These are phyloP conservation scores for Neocucurbitaria cava DNA, from an alignment of 2,329 filamentous ascomycete species.

Conservation along the genomic window DNA sequence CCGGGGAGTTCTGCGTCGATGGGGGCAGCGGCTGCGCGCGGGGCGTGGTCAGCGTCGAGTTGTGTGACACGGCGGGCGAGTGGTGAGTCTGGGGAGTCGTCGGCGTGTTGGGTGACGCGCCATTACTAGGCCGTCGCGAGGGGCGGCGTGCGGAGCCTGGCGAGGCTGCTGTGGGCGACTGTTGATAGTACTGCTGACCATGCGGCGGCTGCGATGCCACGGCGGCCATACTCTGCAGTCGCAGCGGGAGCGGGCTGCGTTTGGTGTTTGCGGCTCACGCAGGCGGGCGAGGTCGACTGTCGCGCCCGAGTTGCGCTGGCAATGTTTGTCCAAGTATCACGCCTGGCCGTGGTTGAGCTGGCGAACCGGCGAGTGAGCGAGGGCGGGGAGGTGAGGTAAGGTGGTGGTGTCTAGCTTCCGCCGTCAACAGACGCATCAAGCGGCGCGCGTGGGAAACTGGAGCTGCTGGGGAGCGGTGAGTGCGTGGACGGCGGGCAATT, in stretches of 20 bases:
- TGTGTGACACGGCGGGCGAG: constrained; percentile 44
- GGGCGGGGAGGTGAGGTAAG: constrained; percentile 18
- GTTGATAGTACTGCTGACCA: constrained; percentile 44
- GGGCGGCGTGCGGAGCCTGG: constrained; percentile 47
- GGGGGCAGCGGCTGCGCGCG: constrained; percentile 53
- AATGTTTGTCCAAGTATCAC: constrained; percentile 10
- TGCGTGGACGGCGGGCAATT: constrained; percentile 5
- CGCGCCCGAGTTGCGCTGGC: constrained; percentile 6
- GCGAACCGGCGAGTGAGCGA: constrained; percentile 19
- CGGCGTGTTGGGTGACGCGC: constrained; percentile 50
- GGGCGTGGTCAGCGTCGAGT: constrained; percentile 49
- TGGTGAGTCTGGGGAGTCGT: constrained; percentile 43
- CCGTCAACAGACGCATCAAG: constrained; percentile 10
- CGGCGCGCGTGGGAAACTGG: constrained; percentile 11
- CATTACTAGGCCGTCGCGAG: constrained; percentile 49
- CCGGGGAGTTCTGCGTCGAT: constrained; percentile 52
- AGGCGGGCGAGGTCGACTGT: constrained; percentile 1
- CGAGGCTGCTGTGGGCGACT: constrained; percentile 38
- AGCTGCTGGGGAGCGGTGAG: constrained; percentile 13
- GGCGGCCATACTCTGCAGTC: constrained; percentile 43
- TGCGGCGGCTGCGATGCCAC: constrained; percentile 45
- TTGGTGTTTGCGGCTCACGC: constrained; percentile 4
- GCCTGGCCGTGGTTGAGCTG: constrained; percentile 21
- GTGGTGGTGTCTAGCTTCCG: constrained; percentile 21
- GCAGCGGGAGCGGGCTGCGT: constrained; percentile 10